Base-by-base conservation (phyloP, 129 eudicot species). In the Flaveria trinervia region DNA sequence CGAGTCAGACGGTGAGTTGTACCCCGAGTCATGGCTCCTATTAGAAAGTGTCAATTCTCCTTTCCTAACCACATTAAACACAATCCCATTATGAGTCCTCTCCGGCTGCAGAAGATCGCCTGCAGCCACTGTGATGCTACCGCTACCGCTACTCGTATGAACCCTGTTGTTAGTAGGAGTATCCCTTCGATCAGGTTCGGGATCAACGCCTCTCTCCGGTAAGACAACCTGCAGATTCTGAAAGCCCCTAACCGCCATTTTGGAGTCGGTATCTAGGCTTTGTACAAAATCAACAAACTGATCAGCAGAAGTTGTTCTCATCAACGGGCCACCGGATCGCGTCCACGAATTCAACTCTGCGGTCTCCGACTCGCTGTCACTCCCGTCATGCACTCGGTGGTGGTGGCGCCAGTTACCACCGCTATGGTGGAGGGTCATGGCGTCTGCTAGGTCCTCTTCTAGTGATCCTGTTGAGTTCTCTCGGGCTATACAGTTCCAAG, bases 381-480 rank as follows among this genome's bases (percentile, higher is more conserved):
- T 91, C 14, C 92, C 92, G 6, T 91, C 97, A 9, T 89, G 90
- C 17, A 18, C 23, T 7, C 41, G 41, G 12, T 89, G 93, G 82
- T 83, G 71, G 78, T 54, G 84, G 60, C 86, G 77, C 87, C 83
- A 68, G 51, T 83, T 87, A 41, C 81, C 77, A 18, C 84, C 91
- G 7, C 41, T 36, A 25, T 88, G 26, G 88, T 82, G 86, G 36
- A 87, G 85, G 16, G 92, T 41, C 4, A 36, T 36, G 41, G 83
- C 90, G 20, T 83, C 78, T 17, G 85, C 83, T 12, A 83, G 78
- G 68, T 87, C 91, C 46, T 93, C 98, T 52, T 94, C 98, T 1
- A 89, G 96, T 7, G 99, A 94, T 1, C 97, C 97, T 0, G 92
- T 84, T n/a, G 99, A 94, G 79, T 87, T 89, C 71, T 91, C 99